Evolutionary conservation across 352 stramenopile species (phyloP).

Genomic region (Pythium periplocum): DNA sequence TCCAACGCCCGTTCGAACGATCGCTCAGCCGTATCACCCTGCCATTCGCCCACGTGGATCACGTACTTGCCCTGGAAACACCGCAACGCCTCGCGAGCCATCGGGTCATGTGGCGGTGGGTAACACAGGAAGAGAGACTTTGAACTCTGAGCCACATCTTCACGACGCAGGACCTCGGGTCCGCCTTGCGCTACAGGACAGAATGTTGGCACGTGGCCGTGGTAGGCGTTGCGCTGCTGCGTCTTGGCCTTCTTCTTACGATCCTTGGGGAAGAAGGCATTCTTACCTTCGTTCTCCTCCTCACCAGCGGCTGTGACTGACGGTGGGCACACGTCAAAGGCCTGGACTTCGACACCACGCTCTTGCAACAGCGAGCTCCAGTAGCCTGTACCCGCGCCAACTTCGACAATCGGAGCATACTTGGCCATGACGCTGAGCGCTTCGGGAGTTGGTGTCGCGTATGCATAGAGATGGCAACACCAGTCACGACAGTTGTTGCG

Average conservation of each 20-base stretch:
- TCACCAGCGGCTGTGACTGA: slow-evolving; percentile 8
- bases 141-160: slow-evolving; percentile 25
- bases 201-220: slow-evolving; percentile 64
- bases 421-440: slow-evolving; percentile 44
- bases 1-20: slow-evolving; percentile 62
- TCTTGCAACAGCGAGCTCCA: slow-evolving; percentile 77
- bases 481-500: slow-evolving; percentile 75
- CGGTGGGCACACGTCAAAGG: slow-evolving; percentile 56
- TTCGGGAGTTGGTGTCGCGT: slow-evolving; percentile 54
- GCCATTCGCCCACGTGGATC: slow-evolving; percentile 74
- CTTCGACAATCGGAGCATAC: slow-evolving; percentile 77
- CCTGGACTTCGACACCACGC: slow-evolving; percentile 74
- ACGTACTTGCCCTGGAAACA: slow-evolving; percentile 62
- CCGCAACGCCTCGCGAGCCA: slow-evolving; percentile 51
- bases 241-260: slow-evolving; percentile 10
- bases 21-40: slow-evolving; percentile 66
- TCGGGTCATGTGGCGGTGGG: slow-evolving; percentile 52
- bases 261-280: slow-evolving; percentile 14
- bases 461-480: slow-evolving; percentile 70
- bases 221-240: slow-evolving; percentile 41
- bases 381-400: slow-evolving; percentile 89
- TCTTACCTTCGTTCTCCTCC: slow-evolving; percentile 3
- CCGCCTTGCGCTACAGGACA: slow-evolving; percentile 48
- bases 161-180: slow-evolving; percentile 42
- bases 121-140: slow-evolving; percentile 67